Evolutionary conservation across 2,329 filamentous ascomycete genomes (phyloP).

Genomic region (Kalmusia sp.): DNA sequence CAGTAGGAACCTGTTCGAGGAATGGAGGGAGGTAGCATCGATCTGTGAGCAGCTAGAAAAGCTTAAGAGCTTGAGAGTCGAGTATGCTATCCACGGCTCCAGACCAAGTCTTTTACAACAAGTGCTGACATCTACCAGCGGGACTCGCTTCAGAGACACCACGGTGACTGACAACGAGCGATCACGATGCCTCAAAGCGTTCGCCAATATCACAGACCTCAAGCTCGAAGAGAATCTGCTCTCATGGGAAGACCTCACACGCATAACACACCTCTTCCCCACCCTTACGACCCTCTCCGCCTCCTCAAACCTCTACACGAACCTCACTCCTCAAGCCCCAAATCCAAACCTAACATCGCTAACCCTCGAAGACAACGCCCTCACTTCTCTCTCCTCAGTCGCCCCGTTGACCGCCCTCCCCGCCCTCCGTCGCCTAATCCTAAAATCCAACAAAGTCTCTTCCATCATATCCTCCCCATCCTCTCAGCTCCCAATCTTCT

Average conservation of each 20-base stretch:
- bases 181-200: conserved; percentile 31
- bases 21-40: conserved; percentile 68
- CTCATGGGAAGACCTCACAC: conserved; percentile 45
- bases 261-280: conserved; percentile 60
- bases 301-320: conserved; percentile 47
- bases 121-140: conserved; percentile 57
- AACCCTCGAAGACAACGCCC: conserved; percentile 75
- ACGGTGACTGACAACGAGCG: conserved; percentile 30
- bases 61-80: conserved; percentile 72
- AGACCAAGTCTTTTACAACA: not conserved
- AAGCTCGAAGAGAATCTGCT: conserved; percentile 58
- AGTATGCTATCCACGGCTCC: conserved; percentile 64
- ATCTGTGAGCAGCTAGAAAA: conserved; percentile 75
- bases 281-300: conserved; percentile 60
- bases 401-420: conserved; percentile 66
- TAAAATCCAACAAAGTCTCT: conserved; percentile 79
- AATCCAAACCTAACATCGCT: conserved; percentile 65
- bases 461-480: conserved; percentile 35
- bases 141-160: conserved; percentile 70
- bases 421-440: conserved; percentile 57
- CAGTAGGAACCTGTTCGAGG: conserved; percentile 80
- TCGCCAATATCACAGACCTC: conserved; percentile 52
- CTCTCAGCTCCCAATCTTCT: conserved; percentile 30
- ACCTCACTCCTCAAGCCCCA: conserved; percentile 47
- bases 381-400: conserved; percentile 66